A percentile compares a stretch with the other conserved stretches of the same genome.
These are phyloP conservation scores for Aristolochia californica DNA, from an alignment of 164 flowering plant species.

Conservation along the genomic window DNA sequence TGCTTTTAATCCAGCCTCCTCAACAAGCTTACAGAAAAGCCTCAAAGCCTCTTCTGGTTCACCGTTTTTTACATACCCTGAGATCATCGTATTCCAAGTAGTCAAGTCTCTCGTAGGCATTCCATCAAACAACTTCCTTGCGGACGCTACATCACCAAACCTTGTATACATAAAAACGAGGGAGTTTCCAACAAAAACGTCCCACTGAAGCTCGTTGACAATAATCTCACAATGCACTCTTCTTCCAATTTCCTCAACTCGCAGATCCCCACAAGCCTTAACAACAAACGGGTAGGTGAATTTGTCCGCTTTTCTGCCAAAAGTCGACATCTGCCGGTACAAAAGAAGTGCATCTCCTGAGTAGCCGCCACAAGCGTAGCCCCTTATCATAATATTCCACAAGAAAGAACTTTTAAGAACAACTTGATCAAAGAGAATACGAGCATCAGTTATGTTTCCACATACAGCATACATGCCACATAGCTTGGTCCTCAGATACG, in stretches of 20 bases:
- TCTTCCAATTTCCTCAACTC: conserved; percentile 22
- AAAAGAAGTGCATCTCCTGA: conserved; percentile 16
- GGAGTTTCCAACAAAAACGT: conserved; percentile 39
- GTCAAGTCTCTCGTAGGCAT: conserved; percentile 35
- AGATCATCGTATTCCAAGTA: conserved; percentile 40
- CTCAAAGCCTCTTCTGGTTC: conserved; percentile 20
- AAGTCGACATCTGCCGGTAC: conserved; percentile 28
- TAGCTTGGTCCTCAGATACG: conserved; percentile 31
- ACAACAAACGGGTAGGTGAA: conserved; percentile 49
- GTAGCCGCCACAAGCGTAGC: conserved; percentile 28
- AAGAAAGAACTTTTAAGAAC: conserved; percentile 30
- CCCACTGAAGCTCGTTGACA: conserved; percentile 25
- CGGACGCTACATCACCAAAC: conserved; percentile 27
- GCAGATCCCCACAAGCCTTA: conserved; percentile 42
- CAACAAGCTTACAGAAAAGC: conserved; percentile 6
- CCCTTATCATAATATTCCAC: conserved; percentile 49
- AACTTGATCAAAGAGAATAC: conserved; percentile 21
- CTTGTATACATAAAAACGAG: conserved; percentile 30
- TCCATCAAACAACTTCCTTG: conserved; percentile 30
- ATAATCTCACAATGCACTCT: conserved; percentile 31
- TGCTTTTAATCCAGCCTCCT: conserved; percentile 18
- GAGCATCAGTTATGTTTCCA: conserved; percentile 18
- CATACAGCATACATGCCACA: conserved; percentile 32
- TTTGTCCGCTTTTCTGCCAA: conserved; percentile 33
- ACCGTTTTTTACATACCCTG: conserved; percentile 29